Base-by-base conservation (phyloP, 169 alveolate genomes). In the Eimeria maxima region DNA sequence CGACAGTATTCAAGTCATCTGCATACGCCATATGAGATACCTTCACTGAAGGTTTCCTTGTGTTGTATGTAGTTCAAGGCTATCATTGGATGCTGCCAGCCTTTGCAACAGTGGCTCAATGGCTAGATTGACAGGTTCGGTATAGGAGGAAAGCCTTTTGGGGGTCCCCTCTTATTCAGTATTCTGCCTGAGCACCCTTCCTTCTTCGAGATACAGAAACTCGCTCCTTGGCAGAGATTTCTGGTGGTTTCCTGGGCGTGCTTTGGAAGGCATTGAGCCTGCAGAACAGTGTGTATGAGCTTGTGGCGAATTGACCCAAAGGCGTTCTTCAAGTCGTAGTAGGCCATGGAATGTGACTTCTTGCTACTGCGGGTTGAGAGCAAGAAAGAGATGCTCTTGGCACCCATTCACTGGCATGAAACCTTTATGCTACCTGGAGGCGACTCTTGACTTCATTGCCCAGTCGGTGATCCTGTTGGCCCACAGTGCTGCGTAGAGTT, bases 401-500 rank as follows among this genome's bases (percentile, higher is more conserved):
- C 55, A 73, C 7, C 84, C 84, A 11, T 73, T 73, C 84, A 73
- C 57, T 73, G 33, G 57, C 84, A 73, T 38, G 29, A 73, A 73
- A 14, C 84, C 84, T 10, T 33, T 73, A 53, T 73, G 84, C 84
- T 2, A 73, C 84, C 5, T 73, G 80, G 84, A 73, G 84, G 57
- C 84, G 57, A 73, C 55, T 5, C 84, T 55, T 16, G 84, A 1
- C 57, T 73, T 27, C 7, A 33, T 73, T 73, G 57, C 55, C 57
- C 84, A 73, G 57, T 73, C 55, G 57, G 53, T 73, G 29, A 73
- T 73, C 57, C 29, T 73, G 55, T 14, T 33, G 57, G 55, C 29
- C 57, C 84, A 73, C 84, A 73, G 84, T 38, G 55, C 84, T 73
- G 84, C 84, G 55, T 73, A 73, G n/a, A 73, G 84, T 73, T 73